These are phyloP conservation scores for Biancaea sappan DNA, from an alignment of 306 rosid species.

Conservation along the genomic window DNA sequence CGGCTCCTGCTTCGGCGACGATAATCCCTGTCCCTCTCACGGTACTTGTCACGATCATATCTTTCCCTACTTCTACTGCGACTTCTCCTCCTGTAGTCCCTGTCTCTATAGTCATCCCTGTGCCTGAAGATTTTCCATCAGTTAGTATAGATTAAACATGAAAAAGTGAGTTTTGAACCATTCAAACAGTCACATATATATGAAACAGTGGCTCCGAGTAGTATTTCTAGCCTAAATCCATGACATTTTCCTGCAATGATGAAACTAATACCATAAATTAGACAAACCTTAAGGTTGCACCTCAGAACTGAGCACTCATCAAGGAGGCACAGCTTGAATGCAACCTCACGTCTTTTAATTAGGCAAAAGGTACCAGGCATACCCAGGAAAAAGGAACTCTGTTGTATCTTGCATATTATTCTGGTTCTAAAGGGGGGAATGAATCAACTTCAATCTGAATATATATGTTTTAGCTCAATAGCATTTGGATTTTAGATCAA, in stretches of 20 bases:
- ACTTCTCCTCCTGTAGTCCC: constrained; percentile 58
- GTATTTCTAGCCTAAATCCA: background rate
- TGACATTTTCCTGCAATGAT: background rate
- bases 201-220: background rate
- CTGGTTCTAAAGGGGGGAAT: background rate
- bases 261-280: background rate
- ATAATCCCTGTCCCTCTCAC: constrained; percentile 56
- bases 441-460: background rate
- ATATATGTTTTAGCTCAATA: background rate
- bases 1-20: constrained; percentile 61
- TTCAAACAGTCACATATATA: background rate
- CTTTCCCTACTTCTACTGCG: constrained; percentile 73
- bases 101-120: constrained; percentile 64
- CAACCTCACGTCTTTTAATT: background rate
- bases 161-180: background rate
- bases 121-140: constrained; percentile 41
- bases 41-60: constrained; percentile 59
- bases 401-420: background rate
- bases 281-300: background rate
- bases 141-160: background rate
- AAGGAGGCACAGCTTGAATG: background rate
- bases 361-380: background rate
- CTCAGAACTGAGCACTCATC: background rate
- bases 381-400: background rate
- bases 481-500: background rate